Base-by-base conservation (phyloP, 768 basidiomycete genomes). In the Mycena vulgaris region DNA sequence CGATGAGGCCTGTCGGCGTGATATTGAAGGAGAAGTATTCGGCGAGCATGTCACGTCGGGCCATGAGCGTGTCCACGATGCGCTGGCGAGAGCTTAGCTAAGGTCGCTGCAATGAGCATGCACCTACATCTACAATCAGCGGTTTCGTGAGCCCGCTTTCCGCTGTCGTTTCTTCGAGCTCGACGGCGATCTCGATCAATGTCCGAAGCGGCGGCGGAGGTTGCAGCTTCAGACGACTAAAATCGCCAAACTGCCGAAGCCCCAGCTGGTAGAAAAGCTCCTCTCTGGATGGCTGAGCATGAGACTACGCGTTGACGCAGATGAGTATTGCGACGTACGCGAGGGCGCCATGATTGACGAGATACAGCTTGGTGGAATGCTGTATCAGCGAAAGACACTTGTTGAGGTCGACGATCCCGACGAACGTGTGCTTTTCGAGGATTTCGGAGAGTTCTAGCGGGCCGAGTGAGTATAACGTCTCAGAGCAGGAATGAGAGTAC, bases 251-350 rank as follows among this genome's bases (percentile, higher is more conserved):
- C 78, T 99, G 97, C 21, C 95, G 87, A 30, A 99, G 81, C 2
- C 90, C 95, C 9, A 99, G 87, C 77, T 99, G 98, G 80, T 98
- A 98, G 79, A 99, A 97, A 37, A 98, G 85, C 74, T 98, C 96
- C 76, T 98, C 96, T 0, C 96, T 98, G 42, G 48, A 52, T 3
- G 42, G 61, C 25, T 27, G 67, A 61, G 19, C 68, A 49, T 49
- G 13, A 51, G 66, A 57, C 3, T 8, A 14, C 28, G 2, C 13
- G 30, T 28, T 23, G 7, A 4, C 3, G 17, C 39, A 21, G 33
- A 58, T 51, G 25, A 19, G 53, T 39, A 31, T 23, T 52, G 45
- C 25, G 28, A 88, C 95, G 60, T 80, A 98, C 95, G 93, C 92
- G 40, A 99, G 82, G 5, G 91, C 83, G 30, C 89, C 91, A 75